Base-by-base conservation (phyloP, 495 filamentous ascomycete species). In the Darksidea phi region DNA sequence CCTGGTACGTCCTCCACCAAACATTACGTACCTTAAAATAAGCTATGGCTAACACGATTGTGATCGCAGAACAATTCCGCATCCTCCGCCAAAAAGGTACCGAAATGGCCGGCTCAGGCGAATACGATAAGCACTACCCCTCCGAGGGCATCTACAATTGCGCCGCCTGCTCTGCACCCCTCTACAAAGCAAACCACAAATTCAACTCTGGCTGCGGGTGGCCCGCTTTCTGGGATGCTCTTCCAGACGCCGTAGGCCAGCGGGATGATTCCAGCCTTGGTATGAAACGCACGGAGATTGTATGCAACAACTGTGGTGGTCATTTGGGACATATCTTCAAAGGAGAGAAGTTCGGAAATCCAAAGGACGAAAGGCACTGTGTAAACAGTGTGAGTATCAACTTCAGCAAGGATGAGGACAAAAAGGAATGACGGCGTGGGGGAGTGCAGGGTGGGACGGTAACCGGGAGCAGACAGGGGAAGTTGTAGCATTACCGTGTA, bases 261-360 rank as follows among this genome's bases (percentile, higher is more conserved):
- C 85, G 91, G 70, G 82, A 82, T 58, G 94, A 98, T 73, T 77
- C 73, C 52, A 77, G 84, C 0, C 82, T 88, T 55, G 94, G 94
- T 26, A 95, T 96, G 90, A 72, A 79, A 66, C 79, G 94, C 56
- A 96, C 84, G 46, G 94, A 98, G 80, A 97, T 98, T 70, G 85
- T 91, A 43, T 98, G 94, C 76, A 80, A 79, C 54, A 94, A 92
- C 74, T 98, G 94, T 68, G 94, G 94, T 4, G 94, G 94, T 2
- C 94, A 98, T 79, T 73, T 98, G 52, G 94, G 94, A 23, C 94
- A 98, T 79, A 91, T 97, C 36, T 98, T 98, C 70, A 95, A 96
- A 79, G 94, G 94, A 7, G 94, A 98, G 74, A 90, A 91, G 38
- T 54, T 86, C 74, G 71, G 79, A 10, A 97, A 90, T 17, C 91